Conservation (phyloP, 805 yeast species). For the Nakazawaea ambrosiae region DNA sequence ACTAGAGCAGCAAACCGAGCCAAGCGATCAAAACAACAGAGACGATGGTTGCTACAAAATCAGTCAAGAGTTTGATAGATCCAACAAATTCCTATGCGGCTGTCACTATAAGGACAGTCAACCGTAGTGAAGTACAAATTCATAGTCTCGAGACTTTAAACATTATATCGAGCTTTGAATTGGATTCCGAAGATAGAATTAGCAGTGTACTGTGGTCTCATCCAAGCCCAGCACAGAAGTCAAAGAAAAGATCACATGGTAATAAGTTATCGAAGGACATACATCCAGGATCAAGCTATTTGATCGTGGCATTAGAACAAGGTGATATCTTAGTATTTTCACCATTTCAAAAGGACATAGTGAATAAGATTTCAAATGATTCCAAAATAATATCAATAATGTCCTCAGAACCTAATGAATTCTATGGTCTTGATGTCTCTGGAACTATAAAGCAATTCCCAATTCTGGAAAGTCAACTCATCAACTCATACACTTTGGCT, state of each 20-base stretch:
- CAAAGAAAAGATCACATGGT: conserved; percentile 19
- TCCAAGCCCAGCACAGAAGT: neutral
- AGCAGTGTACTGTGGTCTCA: conserved; percentile 30
- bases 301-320: conserved; percentile 26
- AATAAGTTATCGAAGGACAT: conserved; percentile 6
- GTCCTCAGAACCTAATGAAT: conserved; percentile 17
- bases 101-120: conserved; percentile 33
- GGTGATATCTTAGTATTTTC: conserved; percentile 38
- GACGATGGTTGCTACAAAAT: conserved; percentile 1
- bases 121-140: conserved; percentile 40
- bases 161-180: conserved; percentile 29
- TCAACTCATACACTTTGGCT: conserved; percentile 14
- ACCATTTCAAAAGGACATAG: conserved; percentile 32
- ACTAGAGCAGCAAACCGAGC: no score
- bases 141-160: conserved; percentile 21
- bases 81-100: conserved; percentile 27
- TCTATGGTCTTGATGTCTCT: conserved; percentile 23
- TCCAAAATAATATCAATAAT: conserved; percentile 21
- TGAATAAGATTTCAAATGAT: conserved; percentile 28
- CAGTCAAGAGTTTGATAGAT: conserved; percentile 19
- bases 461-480: conserved; percentile 18
- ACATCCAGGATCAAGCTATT: conserved; percentile 15
- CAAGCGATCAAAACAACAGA: neutral
- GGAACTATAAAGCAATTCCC: conserved; percentile 19
- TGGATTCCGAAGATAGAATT: conserved; percentile 32